A percentile compares a stretch with the other conserved stretches of the same genome.
These are phyloP conservation scores for Anthostomella pinea DNA, from an alignment of 2,329 filamentous ascomycete species.

Conservation along the genomic window DNA sequence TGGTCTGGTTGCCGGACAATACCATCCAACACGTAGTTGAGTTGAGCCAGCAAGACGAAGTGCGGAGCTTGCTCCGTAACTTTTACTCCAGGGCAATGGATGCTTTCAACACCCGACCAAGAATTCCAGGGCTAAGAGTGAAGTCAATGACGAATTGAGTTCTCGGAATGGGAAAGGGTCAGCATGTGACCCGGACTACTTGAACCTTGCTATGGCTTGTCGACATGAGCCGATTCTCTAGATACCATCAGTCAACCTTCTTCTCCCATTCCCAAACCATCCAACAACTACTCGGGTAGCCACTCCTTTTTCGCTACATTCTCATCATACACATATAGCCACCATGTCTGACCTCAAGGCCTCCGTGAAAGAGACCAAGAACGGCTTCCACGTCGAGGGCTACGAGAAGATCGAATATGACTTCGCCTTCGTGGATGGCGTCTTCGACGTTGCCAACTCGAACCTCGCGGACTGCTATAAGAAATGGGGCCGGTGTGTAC, in stretches of 20 bases:
- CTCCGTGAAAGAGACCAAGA: slow-evolving; percentile 58
- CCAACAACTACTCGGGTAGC: neutral
- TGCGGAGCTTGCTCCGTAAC: neutral
- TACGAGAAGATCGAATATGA: slow-evolving; percentile 77
- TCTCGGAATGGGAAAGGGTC: slow-evolving; percentile 2
- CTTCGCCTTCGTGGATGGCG: slow-evolving; percentile 68
- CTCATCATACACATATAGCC: slow-evolving; percentile 10
- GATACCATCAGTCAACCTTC: too few species aligned
- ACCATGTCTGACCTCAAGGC: slow-evolving; percentile 70
- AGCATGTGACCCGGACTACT: slow-evolving; percentile 6
- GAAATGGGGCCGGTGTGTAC: slow-evolving; percentile 63
- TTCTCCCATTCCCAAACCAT: too few species aligned
- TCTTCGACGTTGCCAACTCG: slow-evolving; percentile 59
- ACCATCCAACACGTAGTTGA: slow-evolving; percentile 2
- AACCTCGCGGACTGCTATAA: slow-evolving; percentile 65
- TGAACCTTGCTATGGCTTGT: slow-evolving; percentile 6
- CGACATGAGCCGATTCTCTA: neutral
- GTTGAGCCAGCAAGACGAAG: neutral
- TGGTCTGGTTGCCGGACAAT: too few species aligned
- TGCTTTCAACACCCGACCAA: slow-evolving; percentile 5
- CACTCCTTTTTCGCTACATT: neutral
- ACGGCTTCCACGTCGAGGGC: slow-evolving; percentile 68
- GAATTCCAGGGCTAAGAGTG: slow-evolving; percentile 2
- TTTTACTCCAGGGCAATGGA: slow-evolving; percentile 7
- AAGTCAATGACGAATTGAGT: slow-evolving; percentile 18